Conservation (phyloP, 2,329 filamentous ascomycete species). For the Thielaviopsis musarum region DNA sequence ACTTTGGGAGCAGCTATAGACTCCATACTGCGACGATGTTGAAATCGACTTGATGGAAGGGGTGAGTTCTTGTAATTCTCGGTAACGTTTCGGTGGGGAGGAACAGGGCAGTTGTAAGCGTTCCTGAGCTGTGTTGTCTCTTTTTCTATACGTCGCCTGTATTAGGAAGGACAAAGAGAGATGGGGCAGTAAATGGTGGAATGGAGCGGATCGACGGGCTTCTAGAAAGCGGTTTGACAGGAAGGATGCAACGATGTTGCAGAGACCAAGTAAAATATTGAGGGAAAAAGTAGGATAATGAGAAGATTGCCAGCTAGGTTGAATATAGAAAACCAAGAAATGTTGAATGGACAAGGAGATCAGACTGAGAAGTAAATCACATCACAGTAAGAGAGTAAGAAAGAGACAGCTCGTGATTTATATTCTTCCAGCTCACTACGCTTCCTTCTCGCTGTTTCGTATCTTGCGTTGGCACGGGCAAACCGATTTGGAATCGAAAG, state of each 20-base stretch:
- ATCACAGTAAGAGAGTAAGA: not conserved
- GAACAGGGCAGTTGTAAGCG: not conserved
- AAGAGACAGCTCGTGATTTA: not conserved
- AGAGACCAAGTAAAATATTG: not conserved
- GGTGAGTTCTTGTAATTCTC: not conserved
- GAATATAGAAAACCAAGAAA: not conserved
- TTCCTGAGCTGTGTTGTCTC: not conserved
- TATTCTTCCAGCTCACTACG: not conserved
- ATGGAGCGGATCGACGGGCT: not conserved
- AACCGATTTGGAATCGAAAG: not conserved
- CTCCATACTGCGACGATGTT: not conserved
- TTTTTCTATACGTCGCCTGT: not conserved
- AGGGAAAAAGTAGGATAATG: no score
- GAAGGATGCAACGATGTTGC: not conserved
- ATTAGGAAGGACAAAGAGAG: not conserved
- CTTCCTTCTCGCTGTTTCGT: not conserved
- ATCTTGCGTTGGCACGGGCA: not conserved
- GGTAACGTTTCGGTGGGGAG: not conserved
- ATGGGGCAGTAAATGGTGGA: not conserved
- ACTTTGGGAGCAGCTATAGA: not conserved
- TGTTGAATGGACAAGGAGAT: not conserved
- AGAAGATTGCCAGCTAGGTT: not conserved
- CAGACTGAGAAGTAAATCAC: not conserved
- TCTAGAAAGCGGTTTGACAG: not conserved
- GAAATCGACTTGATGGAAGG: not conserved